A percentile compares a stretch with the other conserved stretches of the same genome.
These are phyloP conservation scores for Picochlorum costavermella DNA, from an alignment of 139 green algal genomes.

Conservation along the genomic window DNA sequence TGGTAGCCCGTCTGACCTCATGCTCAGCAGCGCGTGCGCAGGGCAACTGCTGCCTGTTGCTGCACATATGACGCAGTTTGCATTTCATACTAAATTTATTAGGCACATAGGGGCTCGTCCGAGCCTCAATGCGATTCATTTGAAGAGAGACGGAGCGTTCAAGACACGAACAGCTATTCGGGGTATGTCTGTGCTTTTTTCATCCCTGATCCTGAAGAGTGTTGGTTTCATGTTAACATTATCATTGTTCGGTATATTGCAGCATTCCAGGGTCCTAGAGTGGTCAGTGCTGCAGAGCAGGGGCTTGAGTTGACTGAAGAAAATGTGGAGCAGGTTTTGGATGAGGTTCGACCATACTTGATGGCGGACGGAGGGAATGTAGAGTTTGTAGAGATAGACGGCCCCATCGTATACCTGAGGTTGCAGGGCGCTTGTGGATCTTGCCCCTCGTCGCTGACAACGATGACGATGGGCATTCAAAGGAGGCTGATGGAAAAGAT, in stretches of 20 bases:
- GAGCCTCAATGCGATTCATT: no score
- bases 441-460: slow-evolving; percentile 83
- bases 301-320: slow-evolving; percentile 89
- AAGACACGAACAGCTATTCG: no score
- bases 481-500: slow-evolving; percentile 91
- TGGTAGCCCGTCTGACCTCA: no score
- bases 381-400: slow-evolving; percentile 97
- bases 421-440: slow-evolving; percentile 90
- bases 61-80: no score
- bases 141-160: no score
- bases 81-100: no score
- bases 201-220: no score
- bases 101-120: no score
- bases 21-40: no score
- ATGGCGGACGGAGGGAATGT: slow-evolving; percentile 98
- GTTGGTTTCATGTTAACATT: no score
- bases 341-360: slow-evolving; percentile 95
- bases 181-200: no score
- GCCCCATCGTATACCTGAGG: slow-evolving; percentile 78
- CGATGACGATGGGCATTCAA: slow-evolving; percentile 99
- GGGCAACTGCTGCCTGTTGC: no score
- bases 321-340: slow-evolving; percentile 94
- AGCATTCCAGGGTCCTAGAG: slow-evolving; percentile 9
- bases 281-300: slow-evolving; percentile 30
- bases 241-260: not conserved